Conservation (phyloP, 2,329 filamentous ascomycete species). For the Diaporthe eres region DNA sequence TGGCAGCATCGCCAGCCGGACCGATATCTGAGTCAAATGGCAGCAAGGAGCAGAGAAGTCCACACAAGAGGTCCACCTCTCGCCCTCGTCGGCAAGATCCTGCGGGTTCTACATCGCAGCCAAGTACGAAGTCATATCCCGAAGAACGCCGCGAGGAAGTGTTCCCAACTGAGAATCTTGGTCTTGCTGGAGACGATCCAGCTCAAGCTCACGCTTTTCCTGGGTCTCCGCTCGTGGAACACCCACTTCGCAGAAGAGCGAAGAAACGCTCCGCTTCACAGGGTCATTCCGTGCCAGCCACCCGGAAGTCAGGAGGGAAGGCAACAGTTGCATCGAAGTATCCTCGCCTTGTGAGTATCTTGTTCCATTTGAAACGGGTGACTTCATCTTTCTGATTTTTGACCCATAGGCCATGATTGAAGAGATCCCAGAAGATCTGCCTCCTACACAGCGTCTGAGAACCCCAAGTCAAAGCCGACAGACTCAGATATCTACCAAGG, state of each 20-base stretch:
- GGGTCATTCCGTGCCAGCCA: too few relatives aligned
- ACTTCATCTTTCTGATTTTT: neutral
- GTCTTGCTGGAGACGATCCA: neutral
- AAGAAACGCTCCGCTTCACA: neutral
- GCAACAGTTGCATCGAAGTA: neutral
- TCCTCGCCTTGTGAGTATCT: slow-evolving; percentile 4
- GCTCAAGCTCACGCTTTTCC: neutral
- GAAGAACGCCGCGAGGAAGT: neutral
- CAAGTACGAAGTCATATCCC: too few relatives aligned
- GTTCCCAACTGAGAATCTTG: neutral
- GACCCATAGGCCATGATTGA: slow-evolving; percentile 14
- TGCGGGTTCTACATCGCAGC: neutral
- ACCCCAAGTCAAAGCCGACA: neutral
- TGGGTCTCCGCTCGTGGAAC: neutral
- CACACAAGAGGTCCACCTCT: neutral
- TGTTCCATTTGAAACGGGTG: too few relatives aligned
- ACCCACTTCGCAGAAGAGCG: neutral
- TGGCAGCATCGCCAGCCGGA: neutral
- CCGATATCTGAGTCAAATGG: neutral
- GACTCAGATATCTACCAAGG: neutral
- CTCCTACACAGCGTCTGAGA: slow-evolving; percentile 33
- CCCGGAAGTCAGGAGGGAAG: neutral
- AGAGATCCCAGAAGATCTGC: slow-evolving; percentile 27
- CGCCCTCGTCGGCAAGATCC: neutral
- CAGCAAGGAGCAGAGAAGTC: neutral